These are phyloP conservation scores for Zygoascus ofunaensis DNA, from an alignment of 805 yeast species.

Conservation along the genomic window DNA sequence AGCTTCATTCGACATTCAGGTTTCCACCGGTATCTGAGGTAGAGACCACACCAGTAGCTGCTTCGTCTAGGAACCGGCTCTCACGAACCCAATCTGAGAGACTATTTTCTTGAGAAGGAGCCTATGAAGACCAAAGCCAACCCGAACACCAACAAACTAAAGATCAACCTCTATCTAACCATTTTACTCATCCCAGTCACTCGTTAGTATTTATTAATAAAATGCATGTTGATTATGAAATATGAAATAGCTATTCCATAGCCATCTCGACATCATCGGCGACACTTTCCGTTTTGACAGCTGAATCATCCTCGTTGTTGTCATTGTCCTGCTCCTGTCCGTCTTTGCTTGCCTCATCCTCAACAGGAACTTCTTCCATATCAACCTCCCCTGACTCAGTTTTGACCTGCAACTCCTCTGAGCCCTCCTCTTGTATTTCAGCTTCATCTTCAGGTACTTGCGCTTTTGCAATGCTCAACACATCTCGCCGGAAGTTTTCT, in stretches of 20 bases:
- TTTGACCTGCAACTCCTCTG: no score
- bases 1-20: constrained; percentile 5
- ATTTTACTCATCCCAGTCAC: no score
- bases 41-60: constrained; percentile 12
- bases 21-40: constrained; percentile 12
- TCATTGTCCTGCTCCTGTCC: no score
- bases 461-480: constrained; percentile 13
- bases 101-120: background rate
- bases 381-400: no score
- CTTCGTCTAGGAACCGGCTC: background rate
- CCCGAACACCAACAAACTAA: no score
- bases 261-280: constrained; percentile 1
- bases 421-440: no score
- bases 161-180: no score
- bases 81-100: constrained; percentile 2
- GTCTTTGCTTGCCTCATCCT: no score
- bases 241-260: no score
- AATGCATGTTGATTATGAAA: background rate
- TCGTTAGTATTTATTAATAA: background rate
- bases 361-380: background rate
- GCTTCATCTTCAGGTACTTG: constrained; percentile 6
- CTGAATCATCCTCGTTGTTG: no score
- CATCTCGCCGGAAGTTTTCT: constrained; percentile 17
- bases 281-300: no score
- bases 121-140: no score